These are phyloP conservation scores for Phialophora verrucosa DNA, from an alignment of 2,329 filamentous ascomycete species.

Conservation along the genomic window DNA sequence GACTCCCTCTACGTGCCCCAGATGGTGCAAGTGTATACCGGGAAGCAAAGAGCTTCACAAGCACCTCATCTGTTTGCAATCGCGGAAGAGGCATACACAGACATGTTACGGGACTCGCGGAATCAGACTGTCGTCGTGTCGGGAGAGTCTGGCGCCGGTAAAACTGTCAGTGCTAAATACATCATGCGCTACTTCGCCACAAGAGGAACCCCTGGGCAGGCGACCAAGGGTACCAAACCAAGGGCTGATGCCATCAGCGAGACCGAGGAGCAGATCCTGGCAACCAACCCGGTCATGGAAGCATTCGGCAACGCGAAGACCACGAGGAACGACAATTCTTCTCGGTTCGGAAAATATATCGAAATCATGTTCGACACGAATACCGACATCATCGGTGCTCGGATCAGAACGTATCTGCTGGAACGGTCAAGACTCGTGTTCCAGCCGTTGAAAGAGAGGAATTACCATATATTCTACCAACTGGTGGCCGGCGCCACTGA, in stretches of 20 bases:
- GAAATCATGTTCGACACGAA: slow-evolving; percentile 98
- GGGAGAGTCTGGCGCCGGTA: slow-evolving; percentile 96
- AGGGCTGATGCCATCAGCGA: slow-evolving; percentile 82
- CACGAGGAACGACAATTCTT: slow-evolving; percentile 99
- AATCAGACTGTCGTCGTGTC: slow-evolving; percentile 99
- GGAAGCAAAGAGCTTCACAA: slow-evolving; percentile 94
- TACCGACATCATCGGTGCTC: slow-evolving; percentile 96
- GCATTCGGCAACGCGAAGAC: slow-evolving; percentile 99
- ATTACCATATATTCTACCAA: slow-evolving; percentile 99
- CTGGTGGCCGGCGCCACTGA: slow-evolving; percentile 90
- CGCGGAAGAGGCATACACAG: slow-evolving; percentile 96
- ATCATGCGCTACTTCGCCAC: slow-evolving; percentile 99
- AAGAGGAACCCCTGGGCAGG: slow-evolving; percentile 88
- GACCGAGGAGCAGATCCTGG: slow-evolving; percentile 97
- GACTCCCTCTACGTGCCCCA: slow-evolving; percentile 98
- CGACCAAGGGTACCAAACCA: slow-evolving; percentile 76
- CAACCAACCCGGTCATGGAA: slow-evolving; percentile 99
- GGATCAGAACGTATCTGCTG: slow-evolving; percentile 93
- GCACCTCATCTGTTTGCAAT: slow-evolving; percentile 98
- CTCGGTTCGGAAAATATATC: slow-evolving; percentile 98
- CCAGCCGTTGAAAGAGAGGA: slow-evolving; percentile 94
- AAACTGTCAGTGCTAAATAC: slow-evolving; percentile 99
- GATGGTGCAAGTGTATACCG: slow-evolving; percentile 99
- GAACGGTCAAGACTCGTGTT: slow-evolving; percentile 96
- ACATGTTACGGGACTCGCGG: slow-evolving; percentile 94